A percentile compares a stretch with the other conserved stretches of the same genome.
phyloP scores from a whole-genome alignment of 768 basidiomycete species.

The Lanmaoa rubissima region DNA sequence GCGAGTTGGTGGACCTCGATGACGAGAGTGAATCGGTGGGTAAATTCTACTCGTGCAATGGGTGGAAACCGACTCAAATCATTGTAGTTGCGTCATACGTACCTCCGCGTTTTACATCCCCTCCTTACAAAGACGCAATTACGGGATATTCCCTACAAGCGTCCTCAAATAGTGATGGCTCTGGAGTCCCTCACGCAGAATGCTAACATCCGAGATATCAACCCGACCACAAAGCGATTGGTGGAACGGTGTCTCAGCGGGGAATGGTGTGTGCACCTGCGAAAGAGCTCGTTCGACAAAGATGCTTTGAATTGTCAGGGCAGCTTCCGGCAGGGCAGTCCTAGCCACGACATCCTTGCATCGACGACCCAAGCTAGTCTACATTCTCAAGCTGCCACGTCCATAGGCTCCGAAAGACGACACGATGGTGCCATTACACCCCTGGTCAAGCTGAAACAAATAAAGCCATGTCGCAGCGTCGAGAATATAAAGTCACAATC shows the following conservation, averaged over 20 bases:
- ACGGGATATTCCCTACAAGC: conserved; percentile 82
- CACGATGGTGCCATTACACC: conserved; percentile 19
- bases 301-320: conserved; percentile 27
- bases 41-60: conserved; percentile 13
- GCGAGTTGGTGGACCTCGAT: conserved; percentile 87
- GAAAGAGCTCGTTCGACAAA: conserved; percentile 37
- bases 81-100: conserved; percentile 86
- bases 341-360: conserved; percentile 42
- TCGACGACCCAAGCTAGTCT: conserved; percentile 32
- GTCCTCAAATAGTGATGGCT: conserved; percentile 79
- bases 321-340: conserved; percentile 39
- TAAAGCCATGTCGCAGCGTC: conserved; percentile 67
- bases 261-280: conserved; percentile 80
- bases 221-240: conserved; percentile 83
- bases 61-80: conserved; percentile 1
- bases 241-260: conserved; percentile 88
- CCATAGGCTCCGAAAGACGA: conserved; percentile 14
- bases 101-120: conserved; percentile 93
- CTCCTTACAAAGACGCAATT: conserved; percentile 94
- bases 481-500: conserved; percentile 48
- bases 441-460: conserved; percentile 37
- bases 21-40: conserved; percentile 91
- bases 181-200: conserved; percentile 78
- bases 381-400: conserved; percentile 1
- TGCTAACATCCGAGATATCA: conserved; percentile 75